phyloP scores from a whole-genome alignment of 345 rosid genomes.

The Acer negundo region DNA sequence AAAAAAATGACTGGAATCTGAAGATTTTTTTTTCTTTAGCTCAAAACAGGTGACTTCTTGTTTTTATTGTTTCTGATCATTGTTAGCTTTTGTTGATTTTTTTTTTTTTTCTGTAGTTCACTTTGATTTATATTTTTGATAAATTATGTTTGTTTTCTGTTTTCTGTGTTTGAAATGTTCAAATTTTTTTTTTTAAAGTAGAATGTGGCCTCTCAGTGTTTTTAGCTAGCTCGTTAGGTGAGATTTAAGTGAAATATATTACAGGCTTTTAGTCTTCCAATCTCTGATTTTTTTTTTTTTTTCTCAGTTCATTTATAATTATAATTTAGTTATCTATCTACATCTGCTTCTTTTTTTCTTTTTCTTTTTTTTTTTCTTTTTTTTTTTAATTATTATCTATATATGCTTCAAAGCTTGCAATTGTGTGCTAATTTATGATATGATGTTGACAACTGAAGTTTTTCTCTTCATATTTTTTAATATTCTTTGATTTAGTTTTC shows the following conservation, averaged over 20 bases:
- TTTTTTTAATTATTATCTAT: no score
- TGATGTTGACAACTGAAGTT: not conserved
- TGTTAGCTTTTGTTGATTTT: not conserved
- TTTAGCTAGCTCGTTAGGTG: not conserved
- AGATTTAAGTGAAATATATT: not conserved
- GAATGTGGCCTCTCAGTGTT: not conserved
- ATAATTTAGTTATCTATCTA: no score
- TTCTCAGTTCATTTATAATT: no score
- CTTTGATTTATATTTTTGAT: not conserved
- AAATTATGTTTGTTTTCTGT: not conserved
- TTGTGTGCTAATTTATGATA: not conserved
- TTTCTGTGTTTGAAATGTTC: not conserved
- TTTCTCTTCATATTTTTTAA: not conserved
- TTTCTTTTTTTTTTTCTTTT: no score
- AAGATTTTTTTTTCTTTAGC: not conserved
- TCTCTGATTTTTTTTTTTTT: not conserved
- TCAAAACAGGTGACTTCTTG: slow-evolving; percentile 8
- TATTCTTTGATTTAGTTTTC: not conserved
- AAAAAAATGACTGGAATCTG: slow-evolving; percentile 2
- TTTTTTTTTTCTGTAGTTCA: not conserved
- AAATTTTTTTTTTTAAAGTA: not conserved
- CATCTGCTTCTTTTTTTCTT: no score
- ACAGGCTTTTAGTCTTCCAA: not conserved
- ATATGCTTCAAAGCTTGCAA: no score
- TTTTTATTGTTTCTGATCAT: not conserved